These are phyloP conservation scores for Glarea lozoyensis DNA, from an alignment of 495 filamentous ascomycete species.

Conservation along the genomic window DNA sequence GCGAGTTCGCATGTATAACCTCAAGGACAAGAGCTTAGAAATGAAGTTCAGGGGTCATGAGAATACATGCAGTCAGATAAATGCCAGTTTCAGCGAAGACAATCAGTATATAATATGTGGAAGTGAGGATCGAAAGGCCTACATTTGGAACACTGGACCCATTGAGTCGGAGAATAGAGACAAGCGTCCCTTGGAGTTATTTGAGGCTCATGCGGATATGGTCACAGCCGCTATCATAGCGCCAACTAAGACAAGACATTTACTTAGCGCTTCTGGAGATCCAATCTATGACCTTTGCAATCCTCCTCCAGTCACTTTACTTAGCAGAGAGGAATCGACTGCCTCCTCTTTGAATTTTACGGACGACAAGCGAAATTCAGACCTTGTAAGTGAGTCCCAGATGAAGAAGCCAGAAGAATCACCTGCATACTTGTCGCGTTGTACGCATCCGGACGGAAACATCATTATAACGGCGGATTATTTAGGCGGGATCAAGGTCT, in stretches of 20 bases:
- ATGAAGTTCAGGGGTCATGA: slow-evolving; percentile 90
- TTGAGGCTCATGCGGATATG: slow-evolving; percentile 82
- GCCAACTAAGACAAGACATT: slow-evolving; percentile 65
- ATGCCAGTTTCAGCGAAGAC: slow-evolving; percentile 82
- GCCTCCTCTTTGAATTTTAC: slow-evolving; percentile 19
- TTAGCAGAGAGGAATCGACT: slow-evolving; percentile 57
- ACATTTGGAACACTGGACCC: slow-evolving; percentile 71
- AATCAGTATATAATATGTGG: slow-evolving; percentile 84
- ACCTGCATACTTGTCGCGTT: slow-evolving; percentile 64
- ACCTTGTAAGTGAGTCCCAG: slow-evolving; percentile 37
- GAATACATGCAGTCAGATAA: slow-evolving; percentile 87
- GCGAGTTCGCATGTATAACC: slow-evolving; percentile 81
- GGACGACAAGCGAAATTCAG: slow-evolving; percentile 14
- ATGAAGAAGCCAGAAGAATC: slow-evolving; percentile 40
- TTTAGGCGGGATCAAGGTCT: slow-evolving; percentile 81
- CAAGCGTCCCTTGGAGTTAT: slow-evolving; percentile 73
- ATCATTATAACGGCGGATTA: slow-evolving; percentile 92
- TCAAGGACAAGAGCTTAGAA: slow-evolving; percentile 74
- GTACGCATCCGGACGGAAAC: slow-evolving; percentile 71
- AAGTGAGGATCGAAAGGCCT: slow-evolving; percentile 81
- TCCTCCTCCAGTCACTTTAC: slow-evolving; percentile 80
- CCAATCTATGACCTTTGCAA: slow-evolving; percentile 96
- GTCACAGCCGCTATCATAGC: slow-evolving; percentile 84
- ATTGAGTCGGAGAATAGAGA: slow-evolving; percentile 56
- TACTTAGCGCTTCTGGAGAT: slow-evolving; percentile 73